A percentile compares a stretch with the other conserved stretches of the same genome.
These are phyloP conservation scores for Leccinum subgranulosum DNA, from an alignment of 768 basidiomycete species.

Conservation along the genomic window DNA sequence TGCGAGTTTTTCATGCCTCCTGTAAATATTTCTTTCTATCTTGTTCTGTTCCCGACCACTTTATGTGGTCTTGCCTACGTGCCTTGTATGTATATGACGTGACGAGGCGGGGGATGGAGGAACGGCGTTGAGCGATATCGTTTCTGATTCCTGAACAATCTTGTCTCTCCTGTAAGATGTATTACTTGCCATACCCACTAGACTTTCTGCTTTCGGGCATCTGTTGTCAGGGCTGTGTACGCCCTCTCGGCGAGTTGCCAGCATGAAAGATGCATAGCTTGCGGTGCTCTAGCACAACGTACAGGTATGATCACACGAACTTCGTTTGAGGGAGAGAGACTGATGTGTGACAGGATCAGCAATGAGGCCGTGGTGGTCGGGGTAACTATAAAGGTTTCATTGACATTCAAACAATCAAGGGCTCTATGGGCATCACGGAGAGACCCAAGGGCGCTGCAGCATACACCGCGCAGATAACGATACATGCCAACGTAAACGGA, in stretches of 20 bases:
- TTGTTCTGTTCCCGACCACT: slow-evolving; percentile 2
- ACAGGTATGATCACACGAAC: background rate
- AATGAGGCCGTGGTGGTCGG: slow-evolving; percentile 2
- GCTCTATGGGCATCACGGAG: background rate
- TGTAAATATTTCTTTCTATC: slow-evolving; percentile 22
- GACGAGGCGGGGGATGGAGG: slow-evolving; percentile 15
- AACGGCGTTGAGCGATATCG: slow-evolving; percentile 13
- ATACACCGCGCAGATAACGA: slow-evolving; percentile 1
- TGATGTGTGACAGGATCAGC: background rate
- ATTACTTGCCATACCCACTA: slow-evolving; percentile 26
- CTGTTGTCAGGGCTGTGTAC: background rate
- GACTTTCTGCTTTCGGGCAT: slow-evolving; percentile 9
- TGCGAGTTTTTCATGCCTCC: slow-evolving; percentile 13
- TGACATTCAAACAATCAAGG: background rate
- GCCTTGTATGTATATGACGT: slow-evolving; percentile 25
- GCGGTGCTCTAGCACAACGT: background rate
- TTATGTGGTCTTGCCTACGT: slow-evolving; percentile 18
- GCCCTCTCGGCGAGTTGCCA: background rate
- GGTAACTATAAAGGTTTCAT: background rate
- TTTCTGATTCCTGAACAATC: slow-evolving; percentile 17
- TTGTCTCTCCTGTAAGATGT: slow-evolving; percentile 22
- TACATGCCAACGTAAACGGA: slow-evolving; percentile 7
- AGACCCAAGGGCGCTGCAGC: background rate
- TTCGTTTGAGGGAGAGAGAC: background rate
- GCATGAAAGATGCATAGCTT: background rate